Conservation (phyloP, 2,329 filamentous ascomycete species). For the Exophiala alcalophila region DNA sequence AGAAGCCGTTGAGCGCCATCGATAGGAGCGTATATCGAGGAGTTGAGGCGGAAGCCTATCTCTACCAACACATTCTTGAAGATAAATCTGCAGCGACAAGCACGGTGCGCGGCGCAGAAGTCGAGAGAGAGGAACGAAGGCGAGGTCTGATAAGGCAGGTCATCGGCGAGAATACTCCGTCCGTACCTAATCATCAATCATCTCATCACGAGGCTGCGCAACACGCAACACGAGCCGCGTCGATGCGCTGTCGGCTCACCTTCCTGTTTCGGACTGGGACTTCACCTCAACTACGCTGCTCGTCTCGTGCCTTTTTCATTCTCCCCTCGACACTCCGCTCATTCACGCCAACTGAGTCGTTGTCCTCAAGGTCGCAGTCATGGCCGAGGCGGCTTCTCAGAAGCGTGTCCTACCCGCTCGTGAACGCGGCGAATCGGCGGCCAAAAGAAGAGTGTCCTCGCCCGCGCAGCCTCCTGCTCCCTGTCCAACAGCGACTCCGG, state of each 20-base stretch:
- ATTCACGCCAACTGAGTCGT: not conserved
- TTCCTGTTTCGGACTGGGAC: not conserved
- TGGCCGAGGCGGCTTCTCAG: constrained; percentile 38
- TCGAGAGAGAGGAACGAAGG: too few relatives aligned
- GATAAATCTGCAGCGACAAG: too few relatives aligned
- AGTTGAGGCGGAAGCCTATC: too few relatives aligned
- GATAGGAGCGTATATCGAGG: too few relatives aligned
- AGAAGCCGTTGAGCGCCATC: constrained; percentile 27
- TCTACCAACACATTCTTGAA: too few relatives aligned
- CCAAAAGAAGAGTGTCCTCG: constrained; percentile 40
- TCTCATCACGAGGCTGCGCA: too few relatives aligned
- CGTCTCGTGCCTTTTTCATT: not conserved
- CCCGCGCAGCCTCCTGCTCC: constrained; percentile 28
- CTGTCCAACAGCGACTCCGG: constrained; percentile 10
- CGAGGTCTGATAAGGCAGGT: too few relatives aligned
- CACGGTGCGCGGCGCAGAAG: too few relatives aligned
- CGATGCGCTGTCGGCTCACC: constrained; percentile 4
- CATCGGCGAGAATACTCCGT: too few relatives aligned
- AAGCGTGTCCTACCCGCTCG: constrained; percentile 45
- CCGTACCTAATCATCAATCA: too few relatives aligned
- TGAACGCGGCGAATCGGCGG: constrained; percentile 44
- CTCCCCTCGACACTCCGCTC: not conserved
- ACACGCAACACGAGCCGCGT: too few relatives aligned
- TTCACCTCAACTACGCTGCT: too few relatives aligned
- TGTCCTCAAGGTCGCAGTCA: constrained; percentile 2